A percentile compares a stretch with the other conserved stretches of the same genome.
phyloP scores from a whole-genome alignment of 2,329 filamentous ascomycete genomes.

The Claviceps paspali region DNA sequence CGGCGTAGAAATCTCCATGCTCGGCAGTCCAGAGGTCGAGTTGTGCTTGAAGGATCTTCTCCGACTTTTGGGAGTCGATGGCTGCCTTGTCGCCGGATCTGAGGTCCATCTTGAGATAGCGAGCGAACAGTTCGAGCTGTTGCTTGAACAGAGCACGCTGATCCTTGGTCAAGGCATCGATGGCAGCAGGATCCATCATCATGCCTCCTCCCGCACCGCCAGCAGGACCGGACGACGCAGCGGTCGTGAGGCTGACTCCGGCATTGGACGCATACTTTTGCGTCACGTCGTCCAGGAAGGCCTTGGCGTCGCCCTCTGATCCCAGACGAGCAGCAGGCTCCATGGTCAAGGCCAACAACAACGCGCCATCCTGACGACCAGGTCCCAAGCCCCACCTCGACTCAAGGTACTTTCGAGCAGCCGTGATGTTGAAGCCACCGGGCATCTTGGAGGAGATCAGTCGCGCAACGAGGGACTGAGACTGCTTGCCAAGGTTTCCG shows the following conservation, averaged over 20 bases:
- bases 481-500: conserved; percentile 94
- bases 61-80: conserved; percentile 68
- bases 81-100: conserved; percentile 92
- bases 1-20: conserved; percentile 91
- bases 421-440: conserved; percentile 96
- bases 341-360: conserved; percentile 81
- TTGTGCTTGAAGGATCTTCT: conserved; percentile 79
- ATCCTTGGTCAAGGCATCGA: conserved; percentile 94
- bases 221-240: conserved; percentile 57
- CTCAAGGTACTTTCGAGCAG: conserved; percentile 88
- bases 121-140: conserved; percentile 84
- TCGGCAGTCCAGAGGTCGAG: conserved; percentile 90
- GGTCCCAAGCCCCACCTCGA: conserved; percentile 77
- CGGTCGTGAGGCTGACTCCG: conserved; percentile 70
- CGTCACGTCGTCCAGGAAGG: conserved; percentile 73
- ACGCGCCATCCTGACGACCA: conserved; percentile 80
- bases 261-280: conserved; percentile 79
- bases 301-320: conserved; percentile 81
- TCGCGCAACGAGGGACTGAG: conserved; percentile 79
- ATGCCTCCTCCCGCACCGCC: conserved; percentile 65
- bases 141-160: conserved; percentile 95
- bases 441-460: conserved; percentile 99
- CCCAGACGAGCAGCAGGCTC: conserved; percentile 80
- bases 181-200: conserved; percentile 99
- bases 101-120: conserved; percentile 94